Base-by-base conservation (phyloP, 2,329 filamentous ascomycete species). In the Biscogniauxia marginata region DNA sequence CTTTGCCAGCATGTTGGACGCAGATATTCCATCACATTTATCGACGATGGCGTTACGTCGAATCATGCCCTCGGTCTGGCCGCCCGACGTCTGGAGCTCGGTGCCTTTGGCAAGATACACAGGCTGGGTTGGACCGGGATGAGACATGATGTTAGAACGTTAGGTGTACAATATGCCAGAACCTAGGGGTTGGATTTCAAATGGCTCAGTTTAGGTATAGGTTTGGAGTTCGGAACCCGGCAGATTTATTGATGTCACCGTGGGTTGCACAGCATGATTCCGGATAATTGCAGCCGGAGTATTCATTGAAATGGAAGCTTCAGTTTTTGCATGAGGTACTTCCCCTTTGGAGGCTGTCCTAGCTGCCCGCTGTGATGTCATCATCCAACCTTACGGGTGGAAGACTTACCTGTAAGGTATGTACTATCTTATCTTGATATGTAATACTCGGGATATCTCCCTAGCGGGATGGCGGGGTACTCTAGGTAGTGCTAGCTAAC, bases 1-100 rank as follows among this genome's bases (percentile, higher is more conserved):
- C 52, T 77, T 76, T 4, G 80, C 79, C n/a, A 79, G 60, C 75
- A 72, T 73, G 64, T 74, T 68, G 1, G 77, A 76, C 16, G 78
- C 79, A 64, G 79, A 81, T 43, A 83, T 72, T 50, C 75, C 73
- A 44, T 77, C 71, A 39, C 75, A 79, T 60, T 76, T 69, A 63
- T 78, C 74, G 7, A 77, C 73, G 54, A 83, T 77, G 18, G 80
- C 81, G 55, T 72, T 68, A 46, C 70, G 66, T 2, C 79, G 71
- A 47, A 76, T 73, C 79, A 83, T 83, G 60, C 80, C 79, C 49
- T 77, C 74, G 0, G 81, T 83, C 59, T 83, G 79, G 8, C 73
- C 75, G 46, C 77, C 77, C 44, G 70, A 75, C 22, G 69, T 68
- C 19, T 65, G 30, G 30, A 80, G 71, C 23, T 67, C 57, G 11